Base-by-base conservation (phyloP, 352 stramenopile genomes). In the Blastocystis sp. region DNA sequence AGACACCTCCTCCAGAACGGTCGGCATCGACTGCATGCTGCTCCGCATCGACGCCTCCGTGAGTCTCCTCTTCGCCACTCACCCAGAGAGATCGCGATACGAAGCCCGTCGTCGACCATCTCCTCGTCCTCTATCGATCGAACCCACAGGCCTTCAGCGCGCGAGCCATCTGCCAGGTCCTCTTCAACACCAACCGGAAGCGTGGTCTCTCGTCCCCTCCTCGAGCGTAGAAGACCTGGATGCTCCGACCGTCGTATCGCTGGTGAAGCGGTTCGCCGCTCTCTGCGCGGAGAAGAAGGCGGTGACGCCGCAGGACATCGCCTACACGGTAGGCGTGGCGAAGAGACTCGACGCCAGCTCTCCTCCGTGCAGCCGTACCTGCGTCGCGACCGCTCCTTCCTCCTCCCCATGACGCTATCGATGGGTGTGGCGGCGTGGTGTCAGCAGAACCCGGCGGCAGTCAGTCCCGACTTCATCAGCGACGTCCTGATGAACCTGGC, bases 371-470 rank as follows among this genome's bases (percentile, higher is more conserved):
- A 36, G 0, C 67, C 67, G 16, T 78, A 78, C 32, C 14, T 34
- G 18, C 46, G 49, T 16, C 8, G 24, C 0, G 34, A 78, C 16
- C 56, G 36, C 4, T 78, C 67, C 36, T 29, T 63, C 18, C 14
- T 78, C 4, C 21, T 61, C 8, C 67, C 67, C 14, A 57, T 78
- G n/a, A 61, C 67, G 27, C 27, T 78, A 34, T 78, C 67, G 21
- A 40, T 78, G 67, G 67, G 67, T 11, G 67, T 78, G 9, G 56
- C 67, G 6, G 21, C 67, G 24, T 78, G 67, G 67, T 56, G 38
- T 61, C 18, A 34, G 11, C 44, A 51, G 21, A 78, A 78, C 6
- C 27, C 21, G 18, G 36, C 24, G 24, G 14, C 32, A 0, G 32
- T 78, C 4, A 59, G 27, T 11, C 67, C 67, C 0, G 4, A 57